Evolutionary conservation across 2,329 filamentous ascomycete genomes (phyloP).

Genomic region (Aschersonia sp.): DNA sequence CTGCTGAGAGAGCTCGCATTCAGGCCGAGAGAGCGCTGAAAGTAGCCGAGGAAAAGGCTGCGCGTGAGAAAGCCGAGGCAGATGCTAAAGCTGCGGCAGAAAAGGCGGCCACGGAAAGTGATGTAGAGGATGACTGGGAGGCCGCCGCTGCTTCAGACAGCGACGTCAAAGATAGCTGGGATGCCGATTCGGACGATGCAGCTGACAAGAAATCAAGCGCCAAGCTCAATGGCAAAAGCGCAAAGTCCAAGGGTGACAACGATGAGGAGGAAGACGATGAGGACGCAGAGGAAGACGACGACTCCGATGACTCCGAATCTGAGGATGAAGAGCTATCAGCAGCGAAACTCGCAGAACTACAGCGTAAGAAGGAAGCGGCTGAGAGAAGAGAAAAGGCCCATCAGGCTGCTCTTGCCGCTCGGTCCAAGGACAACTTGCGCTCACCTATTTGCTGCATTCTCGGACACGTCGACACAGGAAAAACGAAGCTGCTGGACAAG

Average conservation of each 20-base stretch:
- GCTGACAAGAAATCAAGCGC: conserved; percentile 23
- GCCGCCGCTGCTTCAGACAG: conserved; percentile 58
- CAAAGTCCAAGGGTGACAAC: conserved; percentile 23
- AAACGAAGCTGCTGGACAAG: conserved; percentile 98
- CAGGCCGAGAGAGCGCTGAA: conserved; percentile 55
- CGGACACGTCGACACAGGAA: conserved; percentile 98
- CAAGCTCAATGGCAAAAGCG: conserved; percentile 7
- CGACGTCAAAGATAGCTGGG: conserved; percentile 88
- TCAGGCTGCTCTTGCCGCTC: conserved; percentile 78
- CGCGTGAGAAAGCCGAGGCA: conserved; percentile 38
- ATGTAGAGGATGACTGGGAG: conserved; percentile 77
- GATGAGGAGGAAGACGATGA: conserved; percentile 22
- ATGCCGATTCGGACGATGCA: conserved; percentile 69
- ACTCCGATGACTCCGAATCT: conserved; percentile 34
- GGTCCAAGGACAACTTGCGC: conserved; percentile 85
- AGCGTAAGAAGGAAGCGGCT: conserved; percentile 76
- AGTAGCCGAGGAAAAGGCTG: conserved; percentile 46
- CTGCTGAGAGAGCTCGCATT: conserved; percentile 52
- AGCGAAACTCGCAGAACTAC: conserved; percentile 54
- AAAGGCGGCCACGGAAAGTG: conserved; percentile 41
- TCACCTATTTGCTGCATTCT: conserved; percentile 99
- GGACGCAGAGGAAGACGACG: conserved; percentile 14
- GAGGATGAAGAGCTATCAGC: conserved; percentile 66
- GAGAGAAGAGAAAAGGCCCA: conserved; percentile 80
- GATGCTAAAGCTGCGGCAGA: conserved; percentile 39